A percentile compares a stretch with the other conserved stretches of the same genome.
Evolutionary conservation across 208 protist genomes (phyloP).

Genomic region (Crithidia brevicula): DNA sequence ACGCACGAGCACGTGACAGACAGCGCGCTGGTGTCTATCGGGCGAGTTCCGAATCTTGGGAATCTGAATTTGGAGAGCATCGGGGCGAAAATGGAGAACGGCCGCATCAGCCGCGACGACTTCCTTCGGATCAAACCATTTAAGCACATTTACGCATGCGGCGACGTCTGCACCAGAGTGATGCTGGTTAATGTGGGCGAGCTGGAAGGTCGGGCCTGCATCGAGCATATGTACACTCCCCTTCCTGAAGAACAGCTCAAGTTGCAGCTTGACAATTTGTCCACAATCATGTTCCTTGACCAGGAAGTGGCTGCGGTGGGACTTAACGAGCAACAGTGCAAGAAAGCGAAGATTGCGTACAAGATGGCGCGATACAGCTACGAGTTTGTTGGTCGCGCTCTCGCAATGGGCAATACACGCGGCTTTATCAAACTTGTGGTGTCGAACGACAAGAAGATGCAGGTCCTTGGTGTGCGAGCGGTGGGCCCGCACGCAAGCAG

Average conservation of each 20-base stretch:
- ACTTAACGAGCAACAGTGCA: slow-evolving; percentile 88
- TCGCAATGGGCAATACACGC: slow-evolving; percentile 88
- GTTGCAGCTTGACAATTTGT: slow-evolving; percentile 83
- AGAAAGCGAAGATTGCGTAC: slow-evolving; percentile 75
- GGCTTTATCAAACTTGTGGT: slow-evolving; percentile 94
- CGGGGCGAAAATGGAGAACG: slow-evolving; percentile 51
- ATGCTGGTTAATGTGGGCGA: slow-evolving; percentile 91
- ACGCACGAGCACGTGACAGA: slow-evolving; percentile 67
- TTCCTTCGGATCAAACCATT: slow-evolving; percentile 70
- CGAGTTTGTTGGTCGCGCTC: slow-evolving; percentile 80
- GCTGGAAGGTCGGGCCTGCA: slow-evolving; percentile 71
- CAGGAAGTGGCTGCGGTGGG: slow-evolving; percentile 90
- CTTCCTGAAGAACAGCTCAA: slow-evolving; percentile 73
- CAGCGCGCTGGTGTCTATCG: slow-evolving; percentile 88
- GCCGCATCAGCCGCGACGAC: slow-evolving; percentile 50
- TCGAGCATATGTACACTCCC: slow-evolving; percentile 87
- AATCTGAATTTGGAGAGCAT: slow-evolving; percentile 66
- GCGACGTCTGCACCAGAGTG: slow-evolving; percentile 76
- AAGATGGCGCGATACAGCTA: slow-evolving; percentile 91
- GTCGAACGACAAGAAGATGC: slow-evolving; percentile 89
- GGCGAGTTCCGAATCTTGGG: slow-evolving; percentile 70
- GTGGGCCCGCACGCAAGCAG: slow-evolving; percentile 88
- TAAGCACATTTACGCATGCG: slow-evolving; percentile 90
- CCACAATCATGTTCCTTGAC: slow-evolving; percentile 94
- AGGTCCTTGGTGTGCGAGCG: slow-evolving; percentile 88